Base-by-base conservation (phyloP, 2,329 filamentous ascomycete species). In the Pseudophaeomoniella oleicola region DNA sequence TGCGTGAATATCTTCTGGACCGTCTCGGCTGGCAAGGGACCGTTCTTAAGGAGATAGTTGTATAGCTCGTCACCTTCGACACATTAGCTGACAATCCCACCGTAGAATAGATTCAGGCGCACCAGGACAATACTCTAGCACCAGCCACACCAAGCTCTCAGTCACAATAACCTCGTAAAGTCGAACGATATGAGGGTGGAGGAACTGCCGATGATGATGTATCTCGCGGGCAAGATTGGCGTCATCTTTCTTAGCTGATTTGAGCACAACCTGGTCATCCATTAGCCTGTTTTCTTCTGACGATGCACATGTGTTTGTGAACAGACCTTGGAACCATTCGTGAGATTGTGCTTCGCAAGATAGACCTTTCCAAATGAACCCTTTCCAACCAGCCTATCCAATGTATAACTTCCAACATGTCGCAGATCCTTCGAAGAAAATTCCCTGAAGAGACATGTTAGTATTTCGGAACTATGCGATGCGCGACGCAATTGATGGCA, bases 321-420 rank as follows among this genome's bases (percentile, higher is more conserved):
- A 54, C 66, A 42, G 53, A 88, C 86, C 75, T 94, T 96, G 55
- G 87, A 94, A 52, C 87, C 88, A 76, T 94, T 94, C 52, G 85
- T 96, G 58, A 98, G 84, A 60, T 94, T 96, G 60, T 98, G 90
- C 32, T 79, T 77, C 40, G 88, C 90, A 40, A 98, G 71, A 59
- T 98, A 98, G 51, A 98, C 90, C 63, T 94, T 96, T 51, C 90
- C 90, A 60, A 98, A 98, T 44, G 87, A 94, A 39, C 90, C 90
- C 56, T 96, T 98, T 47, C 90, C 90, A 55, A 98, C 94, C 40
- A 98, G 68, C 41, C 78, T 78, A 32, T 90, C 90, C 39, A 98
- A 72, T 22, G 78, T 79, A 60, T 98, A 98, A 64, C 94, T 96
- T 48, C 90, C 90, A 42, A 98, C 90, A 37, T 79, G 84, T 52